phyloP scores from a whole-genome alignment of 352 stramenopile genomes.

The Globisporangium carolinianum region DNA sequence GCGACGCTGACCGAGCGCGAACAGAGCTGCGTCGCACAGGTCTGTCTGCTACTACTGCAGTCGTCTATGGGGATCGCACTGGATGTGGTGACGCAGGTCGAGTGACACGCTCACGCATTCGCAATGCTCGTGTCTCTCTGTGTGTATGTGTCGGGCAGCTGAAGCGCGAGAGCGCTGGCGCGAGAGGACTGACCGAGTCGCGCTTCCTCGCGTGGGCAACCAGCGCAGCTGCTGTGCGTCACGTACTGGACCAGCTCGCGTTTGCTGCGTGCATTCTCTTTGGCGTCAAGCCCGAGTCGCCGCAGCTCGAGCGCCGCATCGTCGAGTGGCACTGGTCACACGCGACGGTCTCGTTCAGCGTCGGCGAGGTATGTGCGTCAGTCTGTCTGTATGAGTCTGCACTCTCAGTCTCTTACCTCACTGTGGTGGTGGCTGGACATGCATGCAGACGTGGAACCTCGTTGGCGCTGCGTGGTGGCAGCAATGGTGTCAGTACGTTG shows the following conservation, averaged over 20 bases:
- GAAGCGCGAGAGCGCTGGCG: neutral
- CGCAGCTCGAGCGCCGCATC: constrained; percentile 60
- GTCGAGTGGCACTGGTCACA: constrained; percentile 70
- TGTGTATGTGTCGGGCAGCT: neutral
- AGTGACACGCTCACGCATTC: neutral
- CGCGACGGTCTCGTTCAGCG: constrained; percentile 27
- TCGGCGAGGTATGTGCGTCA: constrained; percentile 40
- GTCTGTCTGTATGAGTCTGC: neutral
- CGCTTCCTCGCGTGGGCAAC: constrained; percentile 48
- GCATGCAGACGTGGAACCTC: constrained; percentile 61
- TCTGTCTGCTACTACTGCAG: constrained; percentile 6
- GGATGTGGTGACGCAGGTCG: too few species aligned
- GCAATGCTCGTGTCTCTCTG: neutral
- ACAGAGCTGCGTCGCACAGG: constrained; percentile 37
- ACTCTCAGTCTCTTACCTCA: neutral
- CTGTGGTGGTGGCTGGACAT: constrained; percentile 1
- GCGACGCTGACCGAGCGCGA: constrained; percentile 15
- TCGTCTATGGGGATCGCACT: neutral
- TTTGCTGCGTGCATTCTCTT: constrained; percentile 74
- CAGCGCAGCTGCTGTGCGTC: constrained; percentile 26
- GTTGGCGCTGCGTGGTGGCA: constrained; percentile 71
- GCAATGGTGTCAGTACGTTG: constrained; percentile 72
- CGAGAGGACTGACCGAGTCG: constrained; percentile 23
- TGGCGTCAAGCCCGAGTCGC: constrained; percentile 64
- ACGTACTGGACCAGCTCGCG: constrained; percentile 64